A percentile compares a stretch with the other conserved stretches of the same genome.
Evolutionary conservation across 306 rosid species (phyloP).

Genomic region (Prunus salicina): DNA sequence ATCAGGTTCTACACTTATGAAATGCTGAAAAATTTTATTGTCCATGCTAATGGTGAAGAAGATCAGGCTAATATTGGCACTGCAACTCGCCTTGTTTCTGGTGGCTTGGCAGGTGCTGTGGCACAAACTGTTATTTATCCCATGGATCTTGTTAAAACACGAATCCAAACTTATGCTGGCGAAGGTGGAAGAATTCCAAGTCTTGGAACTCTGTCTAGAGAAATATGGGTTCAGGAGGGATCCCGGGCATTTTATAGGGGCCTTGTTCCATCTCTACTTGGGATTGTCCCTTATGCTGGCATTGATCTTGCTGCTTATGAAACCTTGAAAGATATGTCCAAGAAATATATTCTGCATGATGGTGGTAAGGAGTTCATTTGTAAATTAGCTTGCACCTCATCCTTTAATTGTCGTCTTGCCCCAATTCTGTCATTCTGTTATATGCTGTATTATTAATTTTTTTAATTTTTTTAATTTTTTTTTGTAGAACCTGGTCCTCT

Average conservation of each 20-base stretch:
- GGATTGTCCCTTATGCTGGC: conserved; percentile 90
- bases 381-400: neutral
- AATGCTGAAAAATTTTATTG: conserved; percentile 54
- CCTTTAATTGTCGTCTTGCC: conserved; percentile 15
- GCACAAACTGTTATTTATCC: conserved; percentile 87
- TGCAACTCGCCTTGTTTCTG: conserved; percentile 59
- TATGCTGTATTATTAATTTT: conserved; percentile 24
- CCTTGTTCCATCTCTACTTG: conserved; percentile 75
- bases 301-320: conserved; percentile 89
- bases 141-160: conserved; percentile 83
- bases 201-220: conserved; percentile 55
- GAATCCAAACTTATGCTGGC: conserved; percentile 58
- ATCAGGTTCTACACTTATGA: conserved; percentile 71
- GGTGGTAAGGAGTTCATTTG: conserved; percentile 39
- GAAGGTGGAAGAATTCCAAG: conserved; percentile 58
- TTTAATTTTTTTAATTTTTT: conserved; percentile 14
- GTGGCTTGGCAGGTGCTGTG: conserved; percentile 87
- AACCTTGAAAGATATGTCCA: conserved; percentile 77
- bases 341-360: conserved; percentile 59
- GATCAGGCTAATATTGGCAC: conserved; percentile 52
- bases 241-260: conserved; percentile 83
- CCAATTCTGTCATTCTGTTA: conserved; percentile 21
- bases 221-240: conserved; percentile 81
- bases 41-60: conserved; percentile 47
- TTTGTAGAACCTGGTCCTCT: conserved; percentile 79